phyloP scores from a whole-genome alignment of 148 eudicot species.

The Camellia lanceoleosa region DNA sequence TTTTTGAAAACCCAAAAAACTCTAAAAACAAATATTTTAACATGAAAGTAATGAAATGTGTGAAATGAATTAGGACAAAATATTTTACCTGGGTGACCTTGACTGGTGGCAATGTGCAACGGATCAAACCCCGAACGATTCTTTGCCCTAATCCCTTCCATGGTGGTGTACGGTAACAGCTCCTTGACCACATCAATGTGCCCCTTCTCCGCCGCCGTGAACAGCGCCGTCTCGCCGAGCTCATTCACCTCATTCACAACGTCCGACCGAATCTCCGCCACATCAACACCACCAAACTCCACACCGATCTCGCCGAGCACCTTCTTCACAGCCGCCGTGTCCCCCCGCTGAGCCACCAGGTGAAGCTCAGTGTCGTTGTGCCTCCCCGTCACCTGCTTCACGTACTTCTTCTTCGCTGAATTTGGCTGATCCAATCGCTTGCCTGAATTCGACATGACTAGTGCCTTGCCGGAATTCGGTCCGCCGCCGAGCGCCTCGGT shows the following conservation, averaged over 20 bases:
- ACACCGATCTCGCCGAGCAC: slow-evolving; percentile 57
- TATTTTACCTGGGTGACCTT: slow-evolving; percentile 66
- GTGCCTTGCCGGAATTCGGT: slow-evolving; percentile 35
- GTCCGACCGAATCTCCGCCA: slow-evolving; percentile 54
- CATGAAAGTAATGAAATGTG: too few relatives aligned
- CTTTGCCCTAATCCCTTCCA: slow-evolving; percentile 54
- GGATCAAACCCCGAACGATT: slow-evolving; percentile 63
- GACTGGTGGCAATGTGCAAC: slow-evolving; percentile 63
- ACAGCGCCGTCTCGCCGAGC: slow-evolving; percentile 68
- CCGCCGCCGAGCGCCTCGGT: too few relatives aligned
- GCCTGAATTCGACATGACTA: neutral
- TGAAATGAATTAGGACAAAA: neutral
- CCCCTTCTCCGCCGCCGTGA: slow-evolving; percentile 71
- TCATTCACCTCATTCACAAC: slow-evolving; percentile 77
- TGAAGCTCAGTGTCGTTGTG: slow-evolving; percentile 81
- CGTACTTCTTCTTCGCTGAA: slow-evolving; percentile 55
- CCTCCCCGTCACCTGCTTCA: slow-evolving; percentile 79
- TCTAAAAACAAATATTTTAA: too few relatives aligned
- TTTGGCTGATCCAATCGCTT: slow-evolving; percentile 34
- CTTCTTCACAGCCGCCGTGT: slow-evolving; percentile 43
- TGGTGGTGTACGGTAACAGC: slow-evolving; percentile 53
- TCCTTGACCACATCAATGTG: slow-evolving; percentile 53
- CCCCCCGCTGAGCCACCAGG: slow-evolving; percentile 61
- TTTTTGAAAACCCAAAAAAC: too few relatives aligned
- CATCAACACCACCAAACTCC: slow-evolving; percentile 62